These are phyloP conservation scores for Komagataea norvegica DNA, from an alignment of 1,139 yeast genomes.

Conservation along the genomic window DNA sequence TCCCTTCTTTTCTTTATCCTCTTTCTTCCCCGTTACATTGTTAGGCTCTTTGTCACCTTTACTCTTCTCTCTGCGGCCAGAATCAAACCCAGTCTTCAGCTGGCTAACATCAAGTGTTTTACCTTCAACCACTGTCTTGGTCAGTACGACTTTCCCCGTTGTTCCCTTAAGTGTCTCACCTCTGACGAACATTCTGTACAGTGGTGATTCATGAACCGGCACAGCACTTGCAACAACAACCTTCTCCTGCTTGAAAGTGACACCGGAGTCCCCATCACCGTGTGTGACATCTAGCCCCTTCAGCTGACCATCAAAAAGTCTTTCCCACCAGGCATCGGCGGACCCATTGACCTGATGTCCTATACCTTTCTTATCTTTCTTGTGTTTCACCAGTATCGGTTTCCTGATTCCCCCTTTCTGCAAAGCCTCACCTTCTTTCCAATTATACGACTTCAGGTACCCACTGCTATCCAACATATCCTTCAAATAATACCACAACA, in stretches of 20 bases:
- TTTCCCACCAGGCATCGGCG: slow-evolving; percentile 94
- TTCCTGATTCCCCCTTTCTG: slow-evolving; percentile 73
- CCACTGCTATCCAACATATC: slow-evolving; percentile 58
- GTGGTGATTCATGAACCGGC: slow-evolving; percentile 50
- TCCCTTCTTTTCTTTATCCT: slow-evolving; percentile 18
- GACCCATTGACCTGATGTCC: slow-evolving; percentile 66
- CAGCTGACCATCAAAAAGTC: slow-evolving; percentile 87
- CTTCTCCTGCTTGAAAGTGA: slow-evolving; percentile 40
- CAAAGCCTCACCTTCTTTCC: slow-evolving; percentile 89
- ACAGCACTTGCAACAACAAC: slow-evolving; percentile 41
- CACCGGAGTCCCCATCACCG: slow-evolving; percentile 28
- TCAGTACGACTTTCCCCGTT: slow-evolving; percentile 36
- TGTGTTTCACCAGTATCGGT: slow-evolving; percentile 86
- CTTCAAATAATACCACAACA: background rate
- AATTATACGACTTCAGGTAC: slow-evolving; percentile 76
- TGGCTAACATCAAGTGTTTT: slow-evolving; percentile 11
- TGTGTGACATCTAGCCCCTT: slow-evolving; percentile 64
- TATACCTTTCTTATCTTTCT: slow-evolving; percentile 84
- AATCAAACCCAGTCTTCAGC: slow-evolving; percentile 17
- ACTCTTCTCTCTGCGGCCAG: slow-evolving; percentile 18
- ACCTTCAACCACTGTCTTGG: slow-evolving; percentile 17
- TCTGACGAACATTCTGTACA: slow-evolving; percentile 71
- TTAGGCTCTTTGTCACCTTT: slow-evolving; percentile 20
- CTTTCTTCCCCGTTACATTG: slow-evolving; percentile 20
- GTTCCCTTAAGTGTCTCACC: slow-evolving; percentile 87